A percentile compares a stretch with the other conserved stretches of the same genome.
Evolutionary conservation across 73 alveolate genomes (phyloP).

Genomic region (Halteria grandinella): DNA sequence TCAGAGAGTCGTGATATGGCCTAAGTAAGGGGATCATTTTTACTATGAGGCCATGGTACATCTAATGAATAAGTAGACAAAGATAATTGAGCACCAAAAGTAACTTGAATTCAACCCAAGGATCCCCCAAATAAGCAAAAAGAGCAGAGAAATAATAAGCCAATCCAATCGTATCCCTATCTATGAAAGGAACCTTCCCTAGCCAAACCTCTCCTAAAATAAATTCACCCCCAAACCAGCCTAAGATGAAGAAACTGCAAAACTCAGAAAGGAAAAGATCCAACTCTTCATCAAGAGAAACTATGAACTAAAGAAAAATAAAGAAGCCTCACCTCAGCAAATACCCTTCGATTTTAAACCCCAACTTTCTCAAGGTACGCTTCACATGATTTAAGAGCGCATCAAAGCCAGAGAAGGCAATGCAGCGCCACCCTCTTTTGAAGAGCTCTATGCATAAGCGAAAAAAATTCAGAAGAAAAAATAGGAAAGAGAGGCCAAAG

Average conservation of each 20-base stretch:
- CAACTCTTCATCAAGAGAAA: constrained; percentile 31
- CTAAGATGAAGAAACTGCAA: background rate
- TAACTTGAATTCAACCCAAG: background rate
- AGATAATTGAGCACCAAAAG: constrained; percentile 9
- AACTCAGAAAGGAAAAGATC: constrained; percentile 21
- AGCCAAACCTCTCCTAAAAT: background rate
- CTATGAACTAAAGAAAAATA: constrained; percentile 33
- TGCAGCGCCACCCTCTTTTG: constrained; percentile 43
- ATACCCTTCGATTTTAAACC: no score
- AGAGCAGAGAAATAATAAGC: constrained; percentile 1
- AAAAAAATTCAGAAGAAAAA: constrained; percentile 2
- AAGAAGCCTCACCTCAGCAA: no score
- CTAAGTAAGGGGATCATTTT: no score
- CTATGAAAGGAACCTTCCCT: constrained; percentile 21
- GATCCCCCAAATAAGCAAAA: background rate
- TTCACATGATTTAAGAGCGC: no score
- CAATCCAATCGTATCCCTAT: constrained; percentile 9
- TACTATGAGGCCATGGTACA: constrained; percentile 48
- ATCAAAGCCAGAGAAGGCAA: constrained; percentile 11
- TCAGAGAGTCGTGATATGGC: no score
- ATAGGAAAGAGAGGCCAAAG: constrained; percentile 1
- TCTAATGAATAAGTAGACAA: constrained; percentile 33
- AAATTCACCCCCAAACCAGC: background rate
- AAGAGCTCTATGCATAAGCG: constrained; percentile 41
- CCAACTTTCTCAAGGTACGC: no score